Percentiles rank a stretch among this genome's conserved stretches.
These are phyloP conservation scores for Gentiana straminea DNA, from an alignment of 257 asterid species.

Conservation along the genomic window DNA sequence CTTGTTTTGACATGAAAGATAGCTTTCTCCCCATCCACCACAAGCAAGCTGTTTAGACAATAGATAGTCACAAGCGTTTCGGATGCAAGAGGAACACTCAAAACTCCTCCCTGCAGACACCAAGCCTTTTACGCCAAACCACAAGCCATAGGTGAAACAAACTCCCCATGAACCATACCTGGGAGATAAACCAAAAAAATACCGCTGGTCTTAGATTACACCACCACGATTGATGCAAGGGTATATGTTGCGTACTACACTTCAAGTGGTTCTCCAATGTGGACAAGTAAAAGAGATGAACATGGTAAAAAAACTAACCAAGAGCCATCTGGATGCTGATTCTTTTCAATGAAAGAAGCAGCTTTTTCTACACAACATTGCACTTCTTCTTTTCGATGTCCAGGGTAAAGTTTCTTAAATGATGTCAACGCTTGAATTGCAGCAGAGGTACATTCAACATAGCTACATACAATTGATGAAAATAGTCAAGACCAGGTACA, in stretches of 20 bases:
- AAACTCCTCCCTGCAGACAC: slow-evolving; percentile 73
- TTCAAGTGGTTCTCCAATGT: neutral
- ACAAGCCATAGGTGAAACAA: slow-evolving; percentile 87
- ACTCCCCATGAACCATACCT: slow-evolving; percentile 99
- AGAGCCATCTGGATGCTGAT: slow-evolving; percentile 84
- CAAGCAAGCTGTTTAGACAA: slow-evolving; percentile 83
- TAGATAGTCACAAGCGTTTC: slow-evolving; percentile 83
- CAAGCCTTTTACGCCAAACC: slow-evolving; percentile 90
- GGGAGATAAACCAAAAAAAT: slow-evolving; percentile 3
- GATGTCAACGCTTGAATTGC: slow-evolving; percentile 75
- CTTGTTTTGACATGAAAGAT: slow-evolving; percentile 90
- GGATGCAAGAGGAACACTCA: slow-evolving; percentile 45
- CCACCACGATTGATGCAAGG: no score
- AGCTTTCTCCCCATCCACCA: slow-evolving; percentile 99
- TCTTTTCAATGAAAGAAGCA: slow-evolving; percentile 58
- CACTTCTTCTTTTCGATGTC: slow-evolving; percentile 70
- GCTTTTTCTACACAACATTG: slow-evolving; percentile 53
- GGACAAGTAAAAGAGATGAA: slow-evolving; percentile 4
- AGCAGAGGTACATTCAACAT: slow-evolving; percentile 97
- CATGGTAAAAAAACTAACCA: slow-evolving; percentile 42
- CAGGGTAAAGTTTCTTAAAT: slow-evolving; percentile 75
- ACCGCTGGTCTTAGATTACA: neutral
- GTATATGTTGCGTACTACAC: neutral
- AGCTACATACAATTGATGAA: slow-evolving; percentile 34
- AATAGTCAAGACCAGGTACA: neutral